phyloP scores from a whole-genome alignment of 352 stramenopile genomes.

The Pythium apleroticum region DNA sequence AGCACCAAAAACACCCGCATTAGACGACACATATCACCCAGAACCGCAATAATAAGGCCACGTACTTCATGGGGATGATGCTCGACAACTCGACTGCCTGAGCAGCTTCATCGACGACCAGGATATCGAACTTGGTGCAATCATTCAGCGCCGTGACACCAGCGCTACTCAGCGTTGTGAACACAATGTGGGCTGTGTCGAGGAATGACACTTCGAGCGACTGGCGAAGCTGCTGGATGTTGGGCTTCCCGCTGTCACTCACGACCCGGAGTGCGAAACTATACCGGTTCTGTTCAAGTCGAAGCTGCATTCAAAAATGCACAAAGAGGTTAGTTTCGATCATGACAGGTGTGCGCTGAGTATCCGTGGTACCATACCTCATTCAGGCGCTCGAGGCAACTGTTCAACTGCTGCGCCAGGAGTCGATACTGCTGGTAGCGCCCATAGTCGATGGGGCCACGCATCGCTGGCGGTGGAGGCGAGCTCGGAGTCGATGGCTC shows the following conservation, averaged over 20 bases:
- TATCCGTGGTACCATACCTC: constrained; percentile 47
- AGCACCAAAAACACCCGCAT: background rate
- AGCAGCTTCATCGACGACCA: constrained; percentile 87
- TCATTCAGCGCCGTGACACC: constrained; percentile 81
- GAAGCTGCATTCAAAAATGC: constrained; percentile 33
- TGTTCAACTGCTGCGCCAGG: constrained; percentile 78
- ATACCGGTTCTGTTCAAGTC: constrained; percentile 84
- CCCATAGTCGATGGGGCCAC: constrained; percentile 66
- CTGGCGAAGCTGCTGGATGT: constrained; percentile 59
- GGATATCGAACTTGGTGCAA: constrained; percentile 73
- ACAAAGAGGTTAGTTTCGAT: background rate
- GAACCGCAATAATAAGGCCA: constrained; percentile 3
- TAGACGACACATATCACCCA: background rate
- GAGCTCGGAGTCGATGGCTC: background rate
- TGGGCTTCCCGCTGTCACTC: constrained; percentile 64
- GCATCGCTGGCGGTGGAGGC: background rate
- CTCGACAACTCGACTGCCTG: constrained; percentile 86
- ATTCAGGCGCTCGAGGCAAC: constrained; percentile 68
- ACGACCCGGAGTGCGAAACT: constrained; percentile 69
- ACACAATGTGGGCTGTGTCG: constrained; percentile 91
- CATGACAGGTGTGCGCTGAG: background rate
- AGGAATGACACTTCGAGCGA: constrained; percentile 85
- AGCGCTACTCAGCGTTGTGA: constrained; percentile 90
- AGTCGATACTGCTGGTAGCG: constrained; percentile 64
- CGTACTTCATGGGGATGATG: constrained; percentile 90